Percentiles rank a stretch among this genome's conserved stretches.
Conservation (phyloP, 768 basidiomycete species). For the Amanita rubescens region DNA sequence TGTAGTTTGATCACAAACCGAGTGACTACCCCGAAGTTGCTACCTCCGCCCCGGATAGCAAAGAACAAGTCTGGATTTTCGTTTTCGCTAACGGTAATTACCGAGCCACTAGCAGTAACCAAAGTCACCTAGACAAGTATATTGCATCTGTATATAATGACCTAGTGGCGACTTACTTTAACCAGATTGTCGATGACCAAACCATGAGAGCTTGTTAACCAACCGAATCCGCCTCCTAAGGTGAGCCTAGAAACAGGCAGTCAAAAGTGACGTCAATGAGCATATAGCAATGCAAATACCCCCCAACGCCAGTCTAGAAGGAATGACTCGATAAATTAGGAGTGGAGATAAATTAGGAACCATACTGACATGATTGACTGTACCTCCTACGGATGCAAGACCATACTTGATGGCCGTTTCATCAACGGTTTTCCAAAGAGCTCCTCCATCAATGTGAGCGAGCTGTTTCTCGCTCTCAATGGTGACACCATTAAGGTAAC, state of each 20-base stretch:
- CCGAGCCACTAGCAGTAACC: slow-evolving; percentile 37
- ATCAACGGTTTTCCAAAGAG: slow-evolving; percentile 40
- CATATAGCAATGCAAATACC: neutral
- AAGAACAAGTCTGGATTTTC: slow-evolving; percentile 46
- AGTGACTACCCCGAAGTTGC: slow-evolving; percentile 51
- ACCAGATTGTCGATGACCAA: slow-evolving; percentile 42
- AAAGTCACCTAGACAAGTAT: slow-evolving; percentile 29
- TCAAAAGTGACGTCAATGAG: neutral
- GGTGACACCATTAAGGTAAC: slow-evolving; percentile 29
- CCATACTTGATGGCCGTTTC: slow-evolving; percentile 34
- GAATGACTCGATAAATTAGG: neutral
- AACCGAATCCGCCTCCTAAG: too few species aligned
- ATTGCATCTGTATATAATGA: neutral
- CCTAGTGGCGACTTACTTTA: slow-evolving; percentile 16
- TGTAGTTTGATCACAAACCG: slow-evolving; percentile 43
- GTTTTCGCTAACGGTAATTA: slow-evolving; percentile 27
- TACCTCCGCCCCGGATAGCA: slow-evolving; percentile 44
- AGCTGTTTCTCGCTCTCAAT: slow-evolving; percentile 31
- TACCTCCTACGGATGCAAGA: slow-evolving; percentile 40
- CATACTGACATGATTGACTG: slow-evolving; percentile 40
- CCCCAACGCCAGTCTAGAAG: slow-evolving; percentile 35
- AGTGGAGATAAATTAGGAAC: neutral
- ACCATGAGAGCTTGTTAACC: slow-evolving; percentile 22
- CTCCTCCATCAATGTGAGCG: slow-evolving; percentile 39
- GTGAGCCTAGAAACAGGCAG: slow-evolving; percentile 26